phyloP scores from a whole-genome alignment of 2,329 filamentous ascomycete species.

The Epichloe sylvatica region DNA sequence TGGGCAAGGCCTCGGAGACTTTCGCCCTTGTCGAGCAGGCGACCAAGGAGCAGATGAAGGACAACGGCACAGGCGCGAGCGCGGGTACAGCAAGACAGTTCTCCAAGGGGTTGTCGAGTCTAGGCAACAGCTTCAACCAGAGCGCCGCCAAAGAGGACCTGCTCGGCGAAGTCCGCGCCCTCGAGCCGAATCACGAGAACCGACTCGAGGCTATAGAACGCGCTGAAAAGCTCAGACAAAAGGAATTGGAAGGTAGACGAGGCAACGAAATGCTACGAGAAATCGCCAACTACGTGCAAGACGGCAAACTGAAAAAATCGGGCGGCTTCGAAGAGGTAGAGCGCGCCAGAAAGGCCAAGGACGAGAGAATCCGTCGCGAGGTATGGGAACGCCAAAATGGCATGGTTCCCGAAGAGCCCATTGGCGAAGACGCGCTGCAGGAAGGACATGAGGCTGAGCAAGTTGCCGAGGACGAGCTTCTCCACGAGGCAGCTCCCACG shows the following conservation, averaged over 20 bases:
- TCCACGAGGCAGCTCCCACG: conserved; percentile 5
- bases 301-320: conserved; percentile 88
- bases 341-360: conserved; percentile 66
- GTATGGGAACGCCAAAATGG: conserved; percentile 57
- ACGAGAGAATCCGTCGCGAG: conserved; percentile 73
- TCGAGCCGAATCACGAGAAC: conserved; percentile 89
- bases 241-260: conserved; percentile 65
- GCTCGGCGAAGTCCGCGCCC: conserved; percentile 78
- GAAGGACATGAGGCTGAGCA: conserved; percentile 12
- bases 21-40: conserved; percentile 93
- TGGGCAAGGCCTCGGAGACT: conserved; percentile 87
- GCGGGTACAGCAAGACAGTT: conserved; percentile 40
- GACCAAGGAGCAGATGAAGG: conserved; percentile 93
- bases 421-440: conserved; percentile 23
- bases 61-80: conserved; percentile 39
- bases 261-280: conserved; percentile 74
- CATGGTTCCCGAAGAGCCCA: conserved; percentile 29
- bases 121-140: conserved; percentile 50
- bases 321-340: conserved; percentile 93
- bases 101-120: conserved; percentile 38
- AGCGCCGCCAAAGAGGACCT: conserved; percentile 79
- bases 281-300: conserved; percentile 69
- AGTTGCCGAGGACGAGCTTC: conserved; percentile 5
- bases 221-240: conserved; percentile 82
- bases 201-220: conserved; percentile 90